These are phyloP conservation scores for Ashbya aceris DNA, from an alignment of 1,139 yeast genomes.

Conservation along the genomic window DNA sequence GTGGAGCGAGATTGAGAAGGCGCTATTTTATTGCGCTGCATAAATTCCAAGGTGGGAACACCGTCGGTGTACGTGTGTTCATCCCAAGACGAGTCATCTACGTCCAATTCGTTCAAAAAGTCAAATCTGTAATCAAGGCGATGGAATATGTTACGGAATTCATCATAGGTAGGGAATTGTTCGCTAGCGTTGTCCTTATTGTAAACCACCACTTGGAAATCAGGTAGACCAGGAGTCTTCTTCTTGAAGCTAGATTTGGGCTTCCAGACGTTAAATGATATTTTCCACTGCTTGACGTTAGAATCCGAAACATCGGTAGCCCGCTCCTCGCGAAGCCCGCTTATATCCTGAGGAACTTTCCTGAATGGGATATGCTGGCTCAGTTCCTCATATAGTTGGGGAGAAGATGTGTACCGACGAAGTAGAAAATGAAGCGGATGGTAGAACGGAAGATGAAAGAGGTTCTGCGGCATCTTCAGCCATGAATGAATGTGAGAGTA, in stretches of 20 bases:
- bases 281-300: neutral
- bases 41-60: slow-evolving; percentile 20
- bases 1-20: slow-evolving; percentile 21
- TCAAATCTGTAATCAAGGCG: slow-evolving; percentile 25
- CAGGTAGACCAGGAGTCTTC: slow-evolving; percentile 60
- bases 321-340: slow-evolving; percentile 8
- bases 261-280: slow-evolving; percentile 68
- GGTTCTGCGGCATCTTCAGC: neutral
- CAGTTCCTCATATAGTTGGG: slow-evolving; percentile 36
- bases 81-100: slow-evolving; percentile 19
- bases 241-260: slow-evolving; percentile 67
- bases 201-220: slow-evolving; percentile 59
- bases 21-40: slow-evolving; percentile 16
- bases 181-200: slow-evolving; percentile 36
- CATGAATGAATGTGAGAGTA: neutral
- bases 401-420: slow-evolving; percentile 32
- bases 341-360: slow-evolving; percentile 14
- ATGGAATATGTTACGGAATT: slow-evolving; percentile 20
- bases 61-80: slow-evolving; percentile 19
- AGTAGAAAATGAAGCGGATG: slow-evolving; percentile 21
- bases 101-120: slow-evolving; percentile 14
- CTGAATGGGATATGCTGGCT: slow-evolving; percentile 31
- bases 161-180: slow-evolving; percentile 45
- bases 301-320: no score
- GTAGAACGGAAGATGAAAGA: slow-evolving; percentile 22